These are phyloP conservation scores for Saccharomycopsis guyanensis DNA, from an alignment of 805 yeast species.

Conservation along the genomic window DNA sequence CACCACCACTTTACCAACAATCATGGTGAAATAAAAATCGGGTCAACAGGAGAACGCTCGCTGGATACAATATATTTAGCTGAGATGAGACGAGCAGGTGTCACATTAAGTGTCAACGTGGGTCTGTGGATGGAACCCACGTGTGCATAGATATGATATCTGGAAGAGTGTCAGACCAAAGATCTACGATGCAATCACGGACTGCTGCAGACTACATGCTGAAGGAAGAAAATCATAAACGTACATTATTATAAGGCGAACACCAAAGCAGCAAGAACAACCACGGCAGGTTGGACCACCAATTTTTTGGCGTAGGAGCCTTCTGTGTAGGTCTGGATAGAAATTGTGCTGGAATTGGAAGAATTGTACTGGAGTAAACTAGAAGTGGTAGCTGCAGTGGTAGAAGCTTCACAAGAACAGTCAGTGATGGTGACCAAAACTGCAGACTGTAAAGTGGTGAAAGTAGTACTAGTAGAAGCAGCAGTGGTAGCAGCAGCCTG, in stretches of 20 bases:
- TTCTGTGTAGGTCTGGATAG: background rate
- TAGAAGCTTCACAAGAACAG: background rate
- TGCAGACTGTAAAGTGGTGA: background rate
- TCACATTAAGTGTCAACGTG: no score
- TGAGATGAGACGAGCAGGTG: no score
- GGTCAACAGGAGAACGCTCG: background rate
- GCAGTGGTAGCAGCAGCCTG: slow-evolving; percentile 16
- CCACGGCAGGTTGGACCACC: background rate
- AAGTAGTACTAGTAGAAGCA: background rate
- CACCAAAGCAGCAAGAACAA: background rate
- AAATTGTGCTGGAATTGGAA: background rate
- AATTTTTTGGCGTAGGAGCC: background rate
- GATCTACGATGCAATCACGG: no score
- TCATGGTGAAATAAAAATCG: background rate
- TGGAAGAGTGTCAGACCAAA: no score
- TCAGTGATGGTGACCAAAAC: background rate
- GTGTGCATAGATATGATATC: no score
- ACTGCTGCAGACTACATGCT: no score
- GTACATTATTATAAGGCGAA: background rate
- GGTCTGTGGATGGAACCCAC: no score
- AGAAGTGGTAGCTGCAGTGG: background rate
- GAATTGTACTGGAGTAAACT: no score
- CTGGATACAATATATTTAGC: no score
- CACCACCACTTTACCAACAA: background rate
- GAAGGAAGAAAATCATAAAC: background rate